phyloP scores from a whole-genome alignment of 352 stramenopile species.

The Globisporangium takayamanum region DNA sequence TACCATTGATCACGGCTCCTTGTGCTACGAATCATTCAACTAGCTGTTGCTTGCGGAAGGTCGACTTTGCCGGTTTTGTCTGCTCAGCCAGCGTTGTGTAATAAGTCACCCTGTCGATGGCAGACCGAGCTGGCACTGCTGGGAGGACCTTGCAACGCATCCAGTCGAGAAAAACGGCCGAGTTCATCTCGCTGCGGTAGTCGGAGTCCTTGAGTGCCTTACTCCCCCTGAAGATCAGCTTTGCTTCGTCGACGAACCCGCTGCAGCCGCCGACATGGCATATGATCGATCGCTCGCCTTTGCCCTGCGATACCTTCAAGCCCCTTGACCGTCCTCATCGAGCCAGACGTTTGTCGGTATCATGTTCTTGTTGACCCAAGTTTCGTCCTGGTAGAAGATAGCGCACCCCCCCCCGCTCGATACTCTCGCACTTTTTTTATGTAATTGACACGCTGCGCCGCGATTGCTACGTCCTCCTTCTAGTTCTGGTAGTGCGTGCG shows the following conservation, averaged over 20 bases:
- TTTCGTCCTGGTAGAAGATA: constrained; percentile 20
- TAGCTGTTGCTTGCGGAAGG: not conserved
- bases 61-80: constrained; percentile 1
- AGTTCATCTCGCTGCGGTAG: constrained; percentile 28
- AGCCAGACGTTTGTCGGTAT: constrained; percentile 11
- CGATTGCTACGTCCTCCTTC: constrained; percentile 12
- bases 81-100: not conserved
- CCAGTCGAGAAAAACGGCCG: constrained; percentile 18
- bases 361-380: constrained; percentile 16
- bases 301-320: constrained; percentile 14
- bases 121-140: not conserved
- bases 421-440: constrained; percentile 5
- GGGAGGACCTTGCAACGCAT: constrained; percentile 1
- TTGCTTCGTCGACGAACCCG: constrained; percentile 17
- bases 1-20: not conserved
- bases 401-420: constrained; percentile 1
- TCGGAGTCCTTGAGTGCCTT: constrained; percentile 24
- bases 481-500: constrained; percentile 10
- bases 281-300: constrained; percentile 18
- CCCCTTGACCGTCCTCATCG: constrained; percentile 12
- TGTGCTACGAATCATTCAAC: not conserved
- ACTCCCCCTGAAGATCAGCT: constrained; percentile 18
- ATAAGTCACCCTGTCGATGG: not conserved
- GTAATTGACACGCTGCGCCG: constrained; percentile 9
- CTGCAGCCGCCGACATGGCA: constrained; percentile 12